A percentile compares a stretch with the other conserved stretches of the same genome.
These are phyloP conservation scores for Erysimum cheiri DNA, from an alignment of 441 rosid species.

Conservation along the genomic window DNA sequence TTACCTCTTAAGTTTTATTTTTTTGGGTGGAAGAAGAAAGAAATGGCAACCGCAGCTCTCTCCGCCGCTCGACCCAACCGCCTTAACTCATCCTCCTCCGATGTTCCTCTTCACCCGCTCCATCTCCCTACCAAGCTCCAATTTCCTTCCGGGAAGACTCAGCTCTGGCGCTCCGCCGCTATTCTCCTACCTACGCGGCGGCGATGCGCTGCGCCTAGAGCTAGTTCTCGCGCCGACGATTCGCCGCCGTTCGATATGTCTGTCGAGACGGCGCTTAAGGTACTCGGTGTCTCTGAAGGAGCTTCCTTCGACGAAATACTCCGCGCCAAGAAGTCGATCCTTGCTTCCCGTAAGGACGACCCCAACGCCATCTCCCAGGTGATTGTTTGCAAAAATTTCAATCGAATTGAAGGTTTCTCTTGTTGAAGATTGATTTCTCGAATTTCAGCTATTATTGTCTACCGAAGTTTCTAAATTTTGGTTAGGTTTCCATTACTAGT, in stretches of 20 bases:
- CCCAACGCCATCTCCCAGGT: conserved; percentile 87
- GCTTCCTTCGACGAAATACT: conserved; percentile 95
- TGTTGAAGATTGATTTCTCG: background rate
- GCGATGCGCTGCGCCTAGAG: conserved; percentile 49
- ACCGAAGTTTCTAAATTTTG: background rate
- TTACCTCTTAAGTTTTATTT: conserved; percentile 5
- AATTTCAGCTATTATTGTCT: background rate
- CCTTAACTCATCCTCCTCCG: conserved; percentile 52
- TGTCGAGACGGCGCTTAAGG: conserved; percentile 85
- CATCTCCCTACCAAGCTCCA: conserved; percentile 30
- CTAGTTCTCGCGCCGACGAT: conserved; percentile 91
- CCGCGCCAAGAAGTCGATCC: conserved; percentile 84
- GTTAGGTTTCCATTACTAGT: background rate
- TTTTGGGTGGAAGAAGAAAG: conserved; percentile 1
- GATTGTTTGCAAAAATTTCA: background rate
- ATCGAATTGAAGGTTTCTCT: background rate
- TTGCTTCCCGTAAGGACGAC: conserved; percentile 80
- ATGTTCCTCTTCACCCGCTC: conserved; percentile 37
- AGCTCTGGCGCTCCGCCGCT: conserved; percentile 52
- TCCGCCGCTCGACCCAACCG: conserved; percentile 77
- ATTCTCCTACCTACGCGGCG: conserved; percentile 44
- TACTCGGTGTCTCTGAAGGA: conserved; percentile 88
- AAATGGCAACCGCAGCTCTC: conserved; percentile 78
- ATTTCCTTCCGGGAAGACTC: conserved; percentile 46
- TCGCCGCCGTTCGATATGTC: conserved; percentile 96